Evolutionary conservation across 2,329 filamentous ascomycete species (phyloP), one percentile per base, ranked within the genome.

Genomic region (Trichocomaceae sp.): DNA sequence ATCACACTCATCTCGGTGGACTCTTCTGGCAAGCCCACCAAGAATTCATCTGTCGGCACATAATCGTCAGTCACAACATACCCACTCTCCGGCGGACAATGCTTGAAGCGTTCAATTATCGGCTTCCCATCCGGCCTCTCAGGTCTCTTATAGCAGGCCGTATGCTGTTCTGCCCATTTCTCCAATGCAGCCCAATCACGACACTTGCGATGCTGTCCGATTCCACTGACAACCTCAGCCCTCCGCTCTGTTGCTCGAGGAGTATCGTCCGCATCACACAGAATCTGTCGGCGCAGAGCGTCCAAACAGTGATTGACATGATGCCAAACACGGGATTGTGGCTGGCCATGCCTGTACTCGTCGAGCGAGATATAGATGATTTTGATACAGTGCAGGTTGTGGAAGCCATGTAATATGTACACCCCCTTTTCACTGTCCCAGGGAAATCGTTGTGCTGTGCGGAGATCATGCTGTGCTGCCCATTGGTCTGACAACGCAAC

Each of bases 221-320:
- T 31, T 1, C 65, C 63, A 19, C 58, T 60, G 26, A 60, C 57
- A 3, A 49, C 33, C 2, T 46, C 46, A 5, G 60, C 20, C 9
- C 39, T 26, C 15, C 35, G 31, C 6, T 20, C 59, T 7, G 67
- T 62, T 41, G 60, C 61, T 3, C 61, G 60, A 6, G 65, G 65
- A 15, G 64, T 66, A 50, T 69, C 67, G 48, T 69, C 66, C 3
- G 66, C 66, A 47, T 66, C 52, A 57, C 67, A 69, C 1, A 68
- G 50, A 50, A 67, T 59, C 51, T 68, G 61, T 8, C 62, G 45
- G 8, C 66, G 63, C n/a, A 69, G 52, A 7, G 52, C 53, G 46
- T 67, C 62, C 3, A 68, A 47, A 46, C 66, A 69, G 52, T 69
- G 67, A 20, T 44, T 60, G 59, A 56, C 63, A 59, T 47, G 47